Evolutionary conservation across 2,329 filamentous ascomycete genomes (phyloP), one percentile per base, ranked within the genome.

Genomic region (Ophiostoma quercus): DNA sequence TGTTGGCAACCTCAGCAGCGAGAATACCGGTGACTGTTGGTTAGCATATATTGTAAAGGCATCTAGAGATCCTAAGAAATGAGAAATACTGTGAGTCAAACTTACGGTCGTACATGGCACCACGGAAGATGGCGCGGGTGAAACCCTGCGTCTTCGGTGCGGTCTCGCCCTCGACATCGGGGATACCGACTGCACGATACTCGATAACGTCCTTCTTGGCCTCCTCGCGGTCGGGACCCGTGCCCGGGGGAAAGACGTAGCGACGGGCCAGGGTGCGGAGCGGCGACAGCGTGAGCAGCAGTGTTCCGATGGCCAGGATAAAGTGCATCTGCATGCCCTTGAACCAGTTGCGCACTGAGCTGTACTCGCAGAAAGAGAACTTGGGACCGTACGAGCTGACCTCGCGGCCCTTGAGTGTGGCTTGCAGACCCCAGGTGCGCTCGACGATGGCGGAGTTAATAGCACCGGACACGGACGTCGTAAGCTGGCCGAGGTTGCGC

Each of bases 21-120:
- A 90, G 82, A 22, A 88, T 75, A 0, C 84, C 91, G 3, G 90
- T 92, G 68, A 92, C 87, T 89, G 68, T 22, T 39, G 68, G 68
- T 73, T 70, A 73, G 69, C 34, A 41, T 9, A 65, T 5, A 2
- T n/a, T 19, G 5, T 8, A 6, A 19, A n/a, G 19, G 43, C 19
- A 5, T 47, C 19, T 37, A 41, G 11, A 41, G 9, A 41, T 14
- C 11, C 11, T 3, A 9, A 14, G 39, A 41, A 1, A 12, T 41
- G 39, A 41, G 39, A 41, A 41, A 41, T 11, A 41, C 34, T 34
- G 34, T 6, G 7, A 43, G 60, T 16, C 4, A n/a, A 12, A 62
- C 87, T 84, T 77, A 89, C 87, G 78, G n/a, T 81, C 79, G 77
- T 94, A 94, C 76, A 88, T 82, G 74, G 85, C 85, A 2, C 90